These are phyloP conservation scores for Condylostoma magnum DNA, from an alignment of 169 alveolate genomes.

Conservation along the genomic window DNA sequence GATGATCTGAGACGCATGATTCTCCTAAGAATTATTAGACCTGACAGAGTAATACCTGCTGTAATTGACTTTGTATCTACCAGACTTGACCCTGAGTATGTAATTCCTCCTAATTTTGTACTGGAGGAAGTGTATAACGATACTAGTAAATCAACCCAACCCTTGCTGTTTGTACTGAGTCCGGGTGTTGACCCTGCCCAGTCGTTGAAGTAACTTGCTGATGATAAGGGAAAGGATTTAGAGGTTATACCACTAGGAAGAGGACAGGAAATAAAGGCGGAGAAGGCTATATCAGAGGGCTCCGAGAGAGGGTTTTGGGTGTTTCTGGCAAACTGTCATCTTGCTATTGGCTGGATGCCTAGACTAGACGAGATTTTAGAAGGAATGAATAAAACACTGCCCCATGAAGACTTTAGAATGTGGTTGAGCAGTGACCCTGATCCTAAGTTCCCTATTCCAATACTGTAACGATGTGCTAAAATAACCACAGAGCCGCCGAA, in stretches of 20 bases:
- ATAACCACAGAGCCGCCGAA: constrained; percentile 94
- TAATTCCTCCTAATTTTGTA: constrained; percentile 86
- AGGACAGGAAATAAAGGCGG: constrained; percentile 91
- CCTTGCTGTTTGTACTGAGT: constrained; percentile 87
- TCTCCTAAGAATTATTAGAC: constrained; percentile 88
- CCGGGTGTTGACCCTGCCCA: constrained; percentile 95
- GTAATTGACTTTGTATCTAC: constrained; percentile 80
- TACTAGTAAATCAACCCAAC: constrained; percentile 69
- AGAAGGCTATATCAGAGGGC: constrained; percentile 85
- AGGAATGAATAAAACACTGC: constrained; percentile 59
- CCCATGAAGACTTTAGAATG: constrained; percentile 91
- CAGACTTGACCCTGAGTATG: constrained; percentile 85
- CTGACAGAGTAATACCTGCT: constrained; percentile 91
- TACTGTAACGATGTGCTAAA: constrained; percentile 92
- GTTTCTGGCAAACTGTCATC: constrained; percentile 91
- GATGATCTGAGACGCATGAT: constrained; percentile 86
- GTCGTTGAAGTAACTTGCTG: constrained; percentile 78
- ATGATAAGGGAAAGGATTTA: constrained; percentile 55
- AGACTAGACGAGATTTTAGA: constrained; percentile 87
- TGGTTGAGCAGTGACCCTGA: constrained; percentile 94
- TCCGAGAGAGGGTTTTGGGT: constrained; percentile 94
- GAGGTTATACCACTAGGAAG: constrained; percentile 90
- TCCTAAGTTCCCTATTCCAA: constrained; percentile 92
- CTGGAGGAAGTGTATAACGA: constrained; percentile 87
- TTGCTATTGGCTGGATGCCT: constrained; percentile 89